Evolutionary conservation across 305 asterid species (phyloP).

Genomic region (Fraxinus albicans): DNA sequence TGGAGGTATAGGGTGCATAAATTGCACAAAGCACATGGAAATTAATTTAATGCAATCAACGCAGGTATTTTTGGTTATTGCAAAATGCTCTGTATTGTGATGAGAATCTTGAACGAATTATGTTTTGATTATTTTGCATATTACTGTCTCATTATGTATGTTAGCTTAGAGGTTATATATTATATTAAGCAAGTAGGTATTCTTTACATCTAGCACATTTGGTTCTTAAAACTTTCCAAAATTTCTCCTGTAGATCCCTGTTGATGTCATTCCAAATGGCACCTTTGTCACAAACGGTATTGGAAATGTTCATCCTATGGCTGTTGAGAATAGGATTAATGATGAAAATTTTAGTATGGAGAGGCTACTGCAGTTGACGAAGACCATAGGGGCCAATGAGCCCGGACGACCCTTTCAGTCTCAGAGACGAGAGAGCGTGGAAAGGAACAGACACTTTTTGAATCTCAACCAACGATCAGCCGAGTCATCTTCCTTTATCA

Average conservation of each 20-base stretch:
- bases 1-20: constrained; percentile 77
- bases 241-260: constrained; percentile 50
- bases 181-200: not conserved
- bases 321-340: constrained; percentile 35
- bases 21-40: constrained; percentile 62
- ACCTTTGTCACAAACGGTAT: constrained; percentile 30
- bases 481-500: constrained; percentile 49
- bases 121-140: not conserved
- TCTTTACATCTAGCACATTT: not conserved
- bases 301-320: constrained; percentile 33
- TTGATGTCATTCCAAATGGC: constrained; percentile 43
- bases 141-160: not conserved
- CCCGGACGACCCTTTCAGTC: constrained; percentile 33
- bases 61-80: constrained; percentile 47
- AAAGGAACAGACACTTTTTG: constrained; percentile 39
- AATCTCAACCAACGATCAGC: constrained; percentile 41
- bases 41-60: constrained; percentile 39
- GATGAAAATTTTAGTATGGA: constrained; percentile 46
- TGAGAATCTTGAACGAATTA: not conserved
- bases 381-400: constrained; percentile 41
- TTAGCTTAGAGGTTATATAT: not conserved
- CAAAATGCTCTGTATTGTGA: not conserved
- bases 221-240: constrained; percentile 9
- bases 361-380: constrained; percentile 51
- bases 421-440: constrained; percentile 44